A percentile compares a stretch with the other conserved stretches of the same genome.
Evolutionary conservation across 371 early-diverging fungal genomes (phyloP).

Genomic region (Mortierella sp.): DNA sequence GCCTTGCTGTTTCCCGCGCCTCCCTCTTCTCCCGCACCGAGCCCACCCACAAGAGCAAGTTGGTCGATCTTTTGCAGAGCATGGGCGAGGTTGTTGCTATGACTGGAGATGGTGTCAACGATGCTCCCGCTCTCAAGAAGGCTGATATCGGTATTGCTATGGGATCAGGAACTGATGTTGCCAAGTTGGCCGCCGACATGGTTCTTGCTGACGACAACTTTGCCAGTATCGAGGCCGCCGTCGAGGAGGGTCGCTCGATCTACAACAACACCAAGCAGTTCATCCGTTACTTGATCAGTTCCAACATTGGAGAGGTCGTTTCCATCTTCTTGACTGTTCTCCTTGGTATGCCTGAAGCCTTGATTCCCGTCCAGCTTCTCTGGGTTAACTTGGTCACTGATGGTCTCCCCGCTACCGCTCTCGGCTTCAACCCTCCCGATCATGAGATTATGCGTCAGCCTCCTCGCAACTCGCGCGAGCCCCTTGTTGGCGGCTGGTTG

Average conservation of each 20-base stretch:
- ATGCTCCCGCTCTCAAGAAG: conserved; percentile 97
- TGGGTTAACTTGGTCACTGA: conserved; percentile 99
- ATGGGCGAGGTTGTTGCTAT: conserved; percentile 95
- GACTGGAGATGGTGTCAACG: conserved; percentile 99
- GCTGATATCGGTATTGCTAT: conserved; percentile 99
- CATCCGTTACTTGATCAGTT: conserved; percentile 91
- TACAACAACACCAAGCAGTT: conserved; percentile 99
- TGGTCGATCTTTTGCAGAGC: conserved; percentile 92
- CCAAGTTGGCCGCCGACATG: conserved; percentile 98
- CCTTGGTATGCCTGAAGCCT: conserved; percentile 96
- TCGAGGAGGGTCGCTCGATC: conserved; percentile 97
- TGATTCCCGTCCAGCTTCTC: conserved; percentile 97
- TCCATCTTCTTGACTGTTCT: conserved; percentile 93
- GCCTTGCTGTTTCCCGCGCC: conserved; percentile 80
- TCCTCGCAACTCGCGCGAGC: conserved; percentile 90
- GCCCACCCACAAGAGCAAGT: conserved; percentile 94
- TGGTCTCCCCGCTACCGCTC: conserved; percentile 97
- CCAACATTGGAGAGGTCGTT: conserved; percentile 93
- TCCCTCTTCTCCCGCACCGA: conserved; percentile 95
- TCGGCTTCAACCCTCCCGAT: conserved; percentile 98
- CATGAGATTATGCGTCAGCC: conserved; percentile 94
- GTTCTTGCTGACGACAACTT: conserved; percentile 98
- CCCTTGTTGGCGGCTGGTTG: conserved; percentile 94
- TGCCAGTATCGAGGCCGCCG: conserved; percentile 95
- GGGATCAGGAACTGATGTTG: conserved; percentile 99